Evolutionary conservation across 202 grass and related monocot species (phyloP), one percentile per base, ranked within the genome.

Genomic region (Eragrostis tef): DNA sequence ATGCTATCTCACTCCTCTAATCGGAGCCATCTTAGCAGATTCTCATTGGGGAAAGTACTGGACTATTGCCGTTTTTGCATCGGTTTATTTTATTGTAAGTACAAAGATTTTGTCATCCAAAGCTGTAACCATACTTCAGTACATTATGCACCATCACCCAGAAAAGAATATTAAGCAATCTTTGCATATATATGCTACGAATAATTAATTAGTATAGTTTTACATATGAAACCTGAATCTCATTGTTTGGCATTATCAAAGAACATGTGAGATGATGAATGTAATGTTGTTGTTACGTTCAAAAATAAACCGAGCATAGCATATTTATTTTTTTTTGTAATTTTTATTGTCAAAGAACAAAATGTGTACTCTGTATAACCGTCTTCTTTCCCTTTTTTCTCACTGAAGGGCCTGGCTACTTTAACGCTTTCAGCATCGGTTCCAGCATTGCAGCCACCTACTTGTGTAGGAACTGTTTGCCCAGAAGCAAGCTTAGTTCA

Each of bases 1-100:
- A 77, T 97, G 94, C 87, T 94, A 97, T 69, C 88, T 97, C 15
- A 94, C 86, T 52, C 71, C 94, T 44, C 86, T 97, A 43, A 81
- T 97, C 67, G 92, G 94, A 56, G 94, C 92, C 60, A 64, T 97
- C 56, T 77, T 97, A 64, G 94, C 94, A 66, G 92, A 97, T 87
- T 90, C 94, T 66, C 89, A 91, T 13, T 97, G 89, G 92, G 94
- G 94, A 25, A 92, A 88, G 58, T 94, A 92, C 75, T 87, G 88
- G 92, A 92, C 90, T 43, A 94, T 97, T 89, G 86, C 75, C 29
- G 86, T 71, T 67, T 97, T 94, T 86, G 89, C 94, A 64, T 83
- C 86, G 59, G 21, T 97, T 70, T 94, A 97, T 68, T 92, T 97
- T 66, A 54, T 92, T 77, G 94, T 94, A 91, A 90, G 89, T 89